Percentiles rank a stretch among this genome's conserved stretches.
These are phyloP conservation scores for Tolypocladium endophyticum DNA, from an alignment of 2,329 filamentous ascomycete genomes.

Conservation along the genomic window DNA sequence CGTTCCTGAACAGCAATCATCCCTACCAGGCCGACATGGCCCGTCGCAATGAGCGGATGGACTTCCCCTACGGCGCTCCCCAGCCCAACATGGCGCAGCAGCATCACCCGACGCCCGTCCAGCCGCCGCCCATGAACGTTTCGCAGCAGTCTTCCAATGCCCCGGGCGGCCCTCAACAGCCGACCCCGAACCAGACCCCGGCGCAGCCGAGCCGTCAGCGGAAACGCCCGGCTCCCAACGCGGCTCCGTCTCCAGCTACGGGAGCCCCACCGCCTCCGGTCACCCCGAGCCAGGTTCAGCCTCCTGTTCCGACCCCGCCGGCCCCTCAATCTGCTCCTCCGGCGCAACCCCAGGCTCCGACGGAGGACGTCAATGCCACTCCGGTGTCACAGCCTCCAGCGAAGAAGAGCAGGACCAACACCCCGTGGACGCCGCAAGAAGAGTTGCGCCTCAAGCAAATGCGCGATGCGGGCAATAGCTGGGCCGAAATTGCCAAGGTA, in stretches of 20 bases:
- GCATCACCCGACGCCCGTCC: conserved; percentile 27
- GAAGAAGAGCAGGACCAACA: conserved; percentile 97
- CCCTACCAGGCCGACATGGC: conserved; percentile 42
- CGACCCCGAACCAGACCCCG: conserved; percentile 27
- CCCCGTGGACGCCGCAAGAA: conserved; percentile 92
- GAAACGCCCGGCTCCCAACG: conserved; percentile 29
- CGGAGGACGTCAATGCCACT: conserved; percentile 19
- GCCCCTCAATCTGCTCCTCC: conserved; percentile 17
- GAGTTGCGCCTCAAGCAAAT: conserved; percentile 88
- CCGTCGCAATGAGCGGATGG: conserved; percentile 31
- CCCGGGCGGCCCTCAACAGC: conserved; percentile 19
- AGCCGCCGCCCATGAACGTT: conserved; percentile 33
- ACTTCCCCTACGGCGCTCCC: conserved; percentile 28
- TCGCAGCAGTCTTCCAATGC: conserved; percentile 25
- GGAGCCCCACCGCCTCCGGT: conserved; percentile 20
- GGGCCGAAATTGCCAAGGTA: conserved; percentile 99
- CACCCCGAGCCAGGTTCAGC: conserved; percentile 20
- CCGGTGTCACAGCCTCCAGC: conserved; percentile 39
- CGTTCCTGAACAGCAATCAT: conserved; percentile 26
- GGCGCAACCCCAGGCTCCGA: conserved; percentile 16
- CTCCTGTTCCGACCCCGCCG: conserved; percentile 17
- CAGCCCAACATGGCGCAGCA: conserved; percentile 28
- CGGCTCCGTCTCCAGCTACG: conserved; percentile 26
- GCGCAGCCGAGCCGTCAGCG: conserved; percentile 26
- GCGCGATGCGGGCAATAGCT: conserved; percentile 85